Base-by-base conservation (phyloP, 2,329 filamentous ascomycete species). In the Fusarium mundagurra region DNA sequence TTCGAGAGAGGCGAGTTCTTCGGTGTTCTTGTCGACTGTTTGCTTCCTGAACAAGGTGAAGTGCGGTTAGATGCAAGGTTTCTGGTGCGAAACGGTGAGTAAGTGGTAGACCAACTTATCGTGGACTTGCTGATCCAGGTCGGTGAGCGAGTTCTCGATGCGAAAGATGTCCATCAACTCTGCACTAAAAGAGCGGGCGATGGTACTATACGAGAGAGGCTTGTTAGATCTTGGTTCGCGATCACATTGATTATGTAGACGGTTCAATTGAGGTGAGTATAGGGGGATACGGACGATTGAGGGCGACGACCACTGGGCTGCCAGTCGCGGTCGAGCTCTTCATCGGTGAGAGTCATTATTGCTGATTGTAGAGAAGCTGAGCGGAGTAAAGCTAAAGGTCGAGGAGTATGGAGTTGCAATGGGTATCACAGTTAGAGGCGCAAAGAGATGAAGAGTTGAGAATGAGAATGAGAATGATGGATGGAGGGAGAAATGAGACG, bases 111-210 rank as follows among this genome's bases (percentile, higher is more conserved):
- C 92, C 80, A 86, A 98, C 95, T 95, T 96, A 83, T 94, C 89
- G 81, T 94, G 89, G 69, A 98, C 90, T 76, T 93, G 90, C 81
- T 92, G 88, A 79, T 93, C 90, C 41, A 97, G 88, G 71, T 92
- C 89, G 79, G 92, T 90, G 67, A 96, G 81, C 76, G 92, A 92
- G 83, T 91, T 92, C 77, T 96, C 94, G 80, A 98, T 92, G 80
- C 93, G 92, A 86, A 98, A 98, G 77, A 97, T 92, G 81, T 94
- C 92, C 86, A 96, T 93, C 70, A 98, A 88, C 82, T 96, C 94
- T 50, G 91, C 87, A 68, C 94, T 96, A 85, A 98, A 98, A 81
- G 93, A 94, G 78, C 91, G 92, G 61, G 95, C 95, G 83, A 98
- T 91, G 70, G 94, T 96, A 73, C 95, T 98, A 53, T 72, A 61